Evolutionary conservation across 1,139 yeast genomes (phyloP), one percentile per base, ranked within the genome.

Genomic region (Nakaseomyces kungkrabaensis): DNA sequence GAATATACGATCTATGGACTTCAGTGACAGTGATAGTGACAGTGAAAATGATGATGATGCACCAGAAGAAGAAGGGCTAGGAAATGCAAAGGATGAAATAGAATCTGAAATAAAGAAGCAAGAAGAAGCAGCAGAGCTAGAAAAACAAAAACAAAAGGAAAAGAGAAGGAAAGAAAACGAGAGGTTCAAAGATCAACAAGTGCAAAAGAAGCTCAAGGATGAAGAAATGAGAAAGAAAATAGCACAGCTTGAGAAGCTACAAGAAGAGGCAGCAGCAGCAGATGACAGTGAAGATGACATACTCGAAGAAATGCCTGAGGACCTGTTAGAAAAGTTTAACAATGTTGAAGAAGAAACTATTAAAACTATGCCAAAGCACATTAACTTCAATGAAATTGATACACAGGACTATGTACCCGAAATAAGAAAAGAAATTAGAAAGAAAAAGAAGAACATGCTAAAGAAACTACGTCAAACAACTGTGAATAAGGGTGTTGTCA

Each of bases 401-500:
- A n/a, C 44, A 5, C 24, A 41, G 34, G 34, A 41, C n/a, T 41
- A 27, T 47, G 56, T 49, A 17, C 57, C 51, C 5, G 54, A 56
- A 4, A 56, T 52, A 17, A 46, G 50, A 5, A 54, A 53, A 29
- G 60, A 55, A 46, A 42, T 57, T 46, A 70, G 71, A 55, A 68
- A 72, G 55, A 73, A 68, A 51, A 75, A 76, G 58, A 66, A 74
- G 56, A 70, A 70, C 45, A 68, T 70, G 44, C 64, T 76, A 33
- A 76, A 73, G 59, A 67, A 67, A 31, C 55, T 70, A 46, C 72
- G 71, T 48, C 70, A 68, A 36, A 59, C 65, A 3, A 63, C 73
- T 0, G 62, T 73, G 31, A 73, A 73, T 51, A 77, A 73, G 58
- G 85, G 85, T 0, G 82, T 83, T 4, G 82, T 80, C 33, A 72